Conservation (phyloP, 1,284 basidiomycete species). For the Cystobasidium slooffiae region DNA sequence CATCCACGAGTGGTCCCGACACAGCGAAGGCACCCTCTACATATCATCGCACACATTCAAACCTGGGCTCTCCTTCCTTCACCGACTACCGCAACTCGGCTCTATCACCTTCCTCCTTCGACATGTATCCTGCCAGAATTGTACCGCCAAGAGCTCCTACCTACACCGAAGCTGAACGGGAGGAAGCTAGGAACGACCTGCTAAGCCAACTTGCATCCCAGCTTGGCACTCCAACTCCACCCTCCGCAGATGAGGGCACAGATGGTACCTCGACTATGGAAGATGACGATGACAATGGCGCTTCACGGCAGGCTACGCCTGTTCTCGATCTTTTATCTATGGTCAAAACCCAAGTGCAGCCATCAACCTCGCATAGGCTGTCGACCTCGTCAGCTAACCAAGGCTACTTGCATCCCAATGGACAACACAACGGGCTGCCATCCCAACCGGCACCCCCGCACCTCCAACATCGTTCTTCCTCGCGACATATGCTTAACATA, state of each 20-base stretch:
- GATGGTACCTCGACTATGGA: neutral
- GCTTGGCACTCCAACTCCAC: constrained; percentile 26
- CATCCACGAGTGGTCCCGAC: neutral
- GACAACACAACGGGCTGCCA: too few relatives aligned
- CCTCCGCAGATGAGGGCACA: constrained; percentile 6
- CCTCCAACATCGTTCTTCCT: too few relatives aligned
- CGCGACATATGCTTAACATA: too few relatives aligned
- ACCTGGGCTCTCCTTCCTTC: neutral
- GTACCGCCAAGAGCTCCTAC: neutral
- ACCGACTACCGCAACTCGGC: constrained; percentile 1
- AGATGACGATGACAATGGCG: neutral
- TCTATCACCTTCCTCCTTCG: constrained; percentile 1
- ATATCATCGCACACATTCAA: neutral
- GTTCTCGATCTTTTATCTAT: too few relatives aligned
- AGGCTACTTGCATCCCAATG: too few relatives aligned
- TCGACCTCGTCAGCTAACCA: too few relatives aligned
- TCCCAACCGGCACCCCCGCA: too few relatives aligned
- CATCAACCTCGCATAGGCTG: too few relatives aligned
- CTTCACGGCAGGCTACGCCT: neutral
- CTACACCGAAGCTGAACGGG: constrained; percentile 29
- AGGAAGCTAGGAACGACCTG: constrained; percentile 45
- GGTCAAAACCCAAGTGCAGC: too few relatives aligned
- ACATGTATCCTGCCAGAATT: neutral
- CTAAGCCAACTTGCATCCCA: constrained; percentile 44
- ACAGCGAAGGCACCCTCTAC: neutral